Evolutionary conservation across 2,329 filamentous ascomycete species (phyloP), one percentile per base, ranked within the genome.

Genomic region (Sarocladiaceae sp.): DNA sequence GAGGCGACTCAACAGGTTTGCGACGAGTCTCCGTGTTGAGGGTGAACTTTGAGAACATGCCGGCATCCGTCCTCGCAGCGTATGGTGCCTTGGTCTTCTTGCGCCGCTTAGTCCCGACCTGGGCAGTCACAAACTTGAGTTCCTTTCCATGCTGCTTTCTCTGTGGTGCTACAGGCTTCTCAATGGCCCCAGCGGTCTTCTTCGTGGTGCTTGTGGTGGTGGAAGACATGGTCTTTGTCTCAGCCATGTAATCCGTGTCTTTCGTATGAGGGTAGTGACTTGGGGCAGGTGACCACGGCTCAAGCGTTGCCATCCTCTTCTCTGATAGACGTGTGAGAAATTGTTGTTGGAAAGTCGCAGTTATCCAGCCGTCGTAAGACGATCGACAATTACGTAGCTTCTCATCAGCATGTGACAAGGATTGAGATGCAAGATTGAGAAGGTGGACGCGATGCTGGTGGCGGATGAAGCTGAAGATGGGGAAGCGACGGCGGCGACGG

Each of bases 91-190:
- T 48, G 5, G 26, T 18, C 23, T 26, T 48, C 44, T 48, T 48
- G 12, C 44, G 25, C 12, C 18, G 12, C 44, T 48, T 48, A 28
- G 5, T 31, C 8, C 44, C 44, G 6, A 48, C 25, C 17, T 48
- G 44, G n/a, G 44, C 44, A 4, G 44, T 48, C 13, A 48, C 44
- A 17, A 48, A 48, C 44, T 48, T 48, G 44, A 48, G 25, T 15
- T 48, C 44, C 18, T 44, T 44, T 11, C 22, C 28, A 5, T 20
- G 40, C 28, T 44, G 40, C 23, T 44, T 44, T 11, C 11, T 17
- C 15, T 48, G 44, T 5, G 44, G 12, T 48, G 25, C 10, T 7
- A 28, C 4, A 6, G 26, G 20, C 31, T 11, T 20, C 8, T 11
- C 8, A 13, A 8, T 48, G 4, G 22, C 22, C 7, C 20, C 22